Percentiles rank a stretch among this genome's conserved stretches.
Evolutionary conservation across 2,329 filamentous ascomycete species (phyloP).

Genomic region (Cercospora citrullina): DNA sequence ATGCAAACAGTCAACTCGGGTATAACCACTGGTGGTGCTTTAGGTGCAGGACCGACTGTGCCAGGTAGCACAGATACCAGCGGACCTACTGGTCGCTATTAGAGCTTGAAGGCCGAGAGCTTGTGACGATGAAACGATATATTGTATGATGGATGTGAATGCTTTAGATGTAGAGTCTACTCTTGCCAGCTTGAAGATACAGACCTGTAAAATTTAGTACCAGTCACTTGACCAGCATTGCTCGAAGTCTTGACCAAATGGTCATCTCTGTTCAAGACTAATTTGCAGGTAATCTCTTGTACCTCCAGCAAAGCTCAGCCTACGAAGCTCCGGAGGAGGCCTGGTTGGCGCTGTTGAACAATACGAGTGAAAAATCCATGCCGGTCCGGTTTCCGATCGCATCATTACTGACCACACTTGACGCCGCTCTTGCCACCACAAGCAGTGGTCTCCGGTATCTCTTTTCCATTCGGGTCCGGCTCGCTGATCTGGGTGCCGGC

Average conservation of each 20-base stretch:
- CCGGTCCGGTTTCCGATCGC: not conserved
- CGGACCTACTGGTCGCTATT: not conserved
- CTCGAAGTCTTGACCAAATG: not conserved
- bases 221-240: not conserved
- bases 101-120: not conserved
- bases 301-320: not conserved
- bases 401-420: not conserved
- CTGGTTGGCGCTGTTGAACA: not conserved
- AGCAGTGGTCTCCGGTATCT: not conserved
- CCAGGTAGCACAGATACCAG: not conserved
- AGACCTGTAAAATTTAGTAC: not conserved
- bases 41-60: constrained; percentile 2
- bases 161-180: not conserved
- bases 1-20: not conserved
- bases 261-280: not conserved
- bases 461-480: not conserved
- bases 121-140: not conserved
- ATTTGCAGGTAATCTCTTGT: not conserved
- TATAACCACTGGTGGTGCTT: not conserved
- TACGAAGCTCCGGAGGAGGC: not conserved
- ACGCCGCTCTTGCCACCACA: not conserved
- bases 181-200: not conserved
- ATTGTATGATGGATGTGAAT: not conserved
- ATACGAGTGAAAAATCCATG: not conserved
- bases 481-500: not conserved